Evolutionary conservation across 225 moss, liverwort and hornwort species (phyloP).

Genomic region (Polytrichum commune): DNA sequence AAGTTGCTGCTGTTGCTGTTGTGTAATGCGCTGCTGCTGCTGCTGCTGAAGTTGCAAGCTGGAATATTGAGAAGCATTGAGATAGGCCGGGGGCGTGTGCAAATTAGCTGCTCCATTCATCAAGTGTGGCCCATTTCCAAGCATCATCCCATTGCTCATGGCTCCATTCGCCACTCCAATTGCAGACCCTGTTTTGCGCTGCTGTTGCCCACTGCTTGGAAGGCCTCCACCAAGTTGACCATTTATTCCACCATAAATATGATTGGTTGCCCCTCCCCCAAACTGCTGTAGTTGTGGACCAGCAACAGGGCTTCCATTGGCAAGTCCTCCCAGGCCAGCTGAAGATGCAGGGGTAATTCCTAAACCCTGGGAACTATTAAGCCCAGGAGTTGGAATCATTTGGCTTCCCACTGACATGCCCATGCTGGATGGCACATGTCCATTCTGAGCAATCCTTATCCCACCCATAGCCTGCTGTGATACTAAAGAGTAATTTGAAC

Average conservation of each 20-base stretch:
- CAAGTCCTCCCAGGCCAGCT: conserved; percentile 39
- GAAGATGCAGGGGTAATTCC: conserved; percentile 59
- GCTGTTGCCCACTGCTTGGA: conserved; percentile 65
- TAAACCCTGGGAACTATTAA: conserved; percentile 58
- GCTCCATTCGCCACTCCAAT: conserved; percentile 55
- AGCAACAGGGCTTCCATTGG: conserved; percentile 40
- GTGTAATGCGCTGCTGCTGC: conserved; percentile 51
- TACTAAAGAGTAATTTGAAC: conserved; percentile 57
- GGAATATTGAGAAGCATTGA: conserved; percentile 69
- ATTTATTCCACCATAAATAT: conserved; percentile 65
- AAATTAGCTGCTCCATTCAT: conserved; percentile 65
- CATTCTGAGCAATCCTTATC: conserved; percentile 77
- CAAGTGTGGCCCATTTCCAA: conserved; percentile 72
- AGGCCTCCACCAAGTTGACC: conserved; percentile 65
- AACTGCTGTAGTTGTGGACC: conserved; percentile 45
- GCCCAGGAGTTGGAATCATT: conserved; percentile 97
- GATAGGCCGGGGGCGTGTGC: conserved; percentile 51
- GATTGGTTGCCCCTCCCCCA: conserved; percentile 46
- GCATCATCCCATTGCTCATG: conserved; percentile 75
- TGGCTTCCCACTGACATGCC: conserved; percentile 75
- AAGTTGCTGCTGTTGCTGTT: conserved; percentile 43
- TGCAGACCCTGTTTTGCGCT: conserved; percentile 48
- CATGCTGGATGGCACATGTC: conserved; percentile 62
- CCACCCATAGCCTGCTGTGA: conserved; percentile 65
- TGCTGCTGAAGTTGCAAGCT: conserved; percentile 69